A percentile compares a stretch with the other conserved stretches of the same genome.
These are phyloP conservation scores for Botrytis fragariae DNA, from an alignment of 2,329 filamentous ascomycete species.

Conservation along the genomic window DNA sequence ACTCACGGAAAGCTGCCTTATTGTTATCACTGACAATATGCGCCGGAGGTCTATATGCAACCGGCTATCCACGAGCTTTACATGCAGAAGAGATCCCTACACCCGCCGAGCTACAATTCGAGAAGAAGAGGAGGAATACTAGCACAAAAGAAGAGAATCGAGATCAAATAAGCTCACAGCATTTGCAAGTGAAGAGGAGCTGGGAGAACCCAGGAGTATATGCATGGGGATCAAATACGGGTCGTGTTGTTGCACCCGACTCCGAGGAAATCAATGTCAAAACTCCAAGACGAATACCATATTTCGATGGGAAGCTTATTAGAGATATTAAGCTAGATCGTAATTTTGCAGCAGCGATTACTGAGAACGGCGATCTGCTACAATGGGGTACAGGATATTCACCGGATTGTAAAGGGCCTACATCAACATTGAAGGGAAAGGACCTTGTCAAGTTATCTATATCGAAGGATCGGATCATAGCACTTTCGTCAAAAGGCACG, in stretches of 20 bases:
- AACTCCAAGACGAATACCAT: constrained; percentile 71
- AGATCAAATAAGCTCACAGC: constrained; percentile 78
- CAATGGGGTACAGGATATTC: constrained; percentile 88
- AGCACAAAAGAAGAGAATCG: constrained; percentile 68
- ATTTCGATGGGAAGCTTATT: constrained; percentile 80
- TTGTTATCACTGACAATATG: constrained; percentile 30
- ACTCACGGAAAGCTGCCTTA: constrained; percentile 24
- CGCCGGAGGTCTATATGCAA: constrained; percentile 31
- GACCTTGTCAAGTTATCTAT: constrained; percentile 73
- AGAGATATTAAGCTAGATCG: constrained; percentile 83
- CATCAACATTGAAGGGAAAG: constrained; percentile 74
- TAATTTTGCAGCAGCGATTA: constrained; percentile 80
- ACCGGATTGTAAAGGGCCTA: constrained; percentile 59
- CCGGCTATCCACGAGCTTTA: constrained; percentile 30
- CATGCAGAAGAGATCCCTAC: constrained; percentile 36
- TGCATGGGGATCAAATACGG: constrained; percentile 86
- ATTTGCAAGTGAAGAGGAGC: constrained; percentile 82
- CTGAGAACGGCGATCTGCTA: constrained; percentile 81
- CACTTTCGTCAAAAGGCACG: constrained; percentile 67
- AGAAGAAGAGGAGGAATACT: constrained; percentile 58
- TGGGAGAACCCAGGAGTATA: constrained; percentile 84
- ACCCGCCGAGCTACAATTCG: constrained; percentile 61
- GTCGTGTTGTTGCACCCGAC: constrained; percentile 80
- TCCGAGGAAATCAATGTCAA: constrained; percentile 77
- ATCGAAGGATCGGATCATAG: constrained; percentile 80